Evolutionary conservation across 108 stramenopile species (phyloP).

Genomic region (Poteriospumella lacustris): DNA sequence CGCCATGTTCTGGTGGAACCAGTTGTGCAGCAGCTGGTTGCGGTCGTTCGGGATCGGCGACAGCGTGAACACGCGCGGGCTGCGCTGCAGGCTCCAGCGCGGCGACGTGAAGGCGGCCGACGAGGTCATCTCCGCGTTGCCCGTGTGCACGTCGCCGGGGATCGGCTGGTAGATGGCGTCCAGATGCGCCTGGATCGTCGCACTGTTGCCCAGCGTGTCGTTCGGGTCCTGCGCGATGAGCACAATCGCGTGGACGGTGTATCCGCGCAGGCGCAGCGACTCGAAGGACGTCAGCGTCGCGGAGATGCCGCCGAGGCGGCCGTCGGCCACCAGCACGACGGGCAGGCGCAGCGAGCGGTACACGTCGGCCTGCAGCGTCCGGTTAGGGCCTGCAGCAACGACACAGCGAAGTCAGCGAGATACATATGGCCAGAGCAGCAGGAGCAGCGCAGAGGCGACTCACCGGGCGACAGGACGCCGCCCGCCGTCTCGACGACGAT

Average conservation of each 20-base stretch:
- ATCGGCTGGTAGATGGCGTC: not conserved
- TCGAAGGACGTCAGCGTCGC: conserved; percentile 78
- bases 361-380: conserved; percentile 84
- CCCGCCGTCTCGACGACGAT: conserved; percentile 53
- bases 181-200: not conserved
- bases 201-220: not conserved
- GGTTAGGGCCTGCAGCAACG: too few species aligned
- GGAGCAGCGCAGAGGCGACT: too few species aligned
- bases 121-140: too few species aligned
- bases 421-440: too few species aligned
- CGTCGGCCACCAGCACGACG: conserved; percentile 84
- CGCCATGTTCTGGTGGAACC: conserved; percentile 25
- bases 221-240: conserved; percentile 41
- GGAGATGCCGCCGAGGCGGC: conserved; percentile 81
- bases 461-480: conserved; percentile 51
- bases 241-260: conserved; percentile 68
- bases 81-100: not conserved
- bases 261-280: conserved; percentile 71
- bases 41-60: not conserved
- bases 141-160: not conserved
- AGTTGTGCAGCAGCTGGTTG: conserved; percentile 20
- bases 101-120: too few species aligned
- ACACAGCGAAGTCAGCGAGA: too few species aligned
- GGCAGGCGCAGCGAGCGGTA: conserved; percentile 65
- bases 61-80: not conserved